These are phyloP conservation scores for Astrocystis sublimbata DNA, from an alignment of 495 filamentous ascomycete genomes.

Conservation along the genomic window DNA sequence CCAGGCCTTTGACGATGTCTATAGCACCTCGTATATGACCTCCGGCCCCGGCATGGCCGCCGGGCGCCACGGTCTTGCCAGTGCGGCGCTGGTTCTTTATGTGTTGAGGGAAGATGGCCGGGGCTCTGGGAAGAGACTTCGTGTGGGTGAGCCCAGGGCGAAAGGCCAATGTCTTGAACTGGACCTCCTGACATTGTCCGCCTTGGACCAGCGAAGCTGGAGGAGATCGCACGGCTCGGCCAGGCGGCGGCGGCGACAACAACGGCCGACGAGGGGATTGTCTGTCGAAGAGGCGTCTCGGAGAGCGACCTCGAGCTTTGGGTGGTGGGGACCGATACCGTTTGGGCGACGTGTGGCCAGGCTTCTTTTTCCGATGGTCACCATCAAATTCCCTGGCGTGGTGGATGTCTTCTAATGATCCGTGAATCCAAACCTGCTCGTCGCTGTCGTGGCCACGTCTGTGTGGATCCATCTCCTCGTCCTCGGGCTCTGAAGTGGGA, in stretches of 20 bases:
- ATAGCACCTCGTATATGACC: conserved; percentile 78
- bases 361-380: conserved; percentile 40
- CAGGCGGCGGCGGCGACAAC: conserved; percentile 60
- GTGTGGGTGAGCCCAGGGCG: conserved; percentile 66
- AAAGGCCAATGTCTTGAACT: conserved; percentile 62
- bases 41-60: conserved; percentile 58
- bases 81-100: conserved; percentile 36
- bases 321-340: conserved; percentile 50
- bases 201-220: conserved; percentile 41
- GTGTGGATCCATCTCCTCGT: conserved; percentile 65
- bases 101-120: conserved; percentile 66
- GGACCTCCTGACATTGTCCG: conserved; percentile 35
- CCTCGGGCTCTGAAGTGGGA: conserved; percentile 87
- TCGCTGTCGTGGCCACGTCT: conserved; percentile 57
- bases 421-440: conserved; percentile 57
- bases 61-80: conserved; percentile 29
- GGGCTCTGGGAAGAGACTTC: conserved; percentile 74
- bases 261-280: conserved; percentile 70
- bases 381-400: conserved; percentile 38
- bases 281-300: conserved; percentile 63
- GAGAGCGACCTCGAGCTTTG: conserved; percentile 48
- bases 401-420: conserved; percentile 58
- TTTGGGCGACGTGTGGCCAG: conserved; percentile 39
- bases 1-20: conserved; percentile 94
- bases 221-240: conserved; percentile 43